phyloP scores from a whole-genome alignment of 1,139 yeast genomes.

The Debaryomycetaceae sp. region DNA sequence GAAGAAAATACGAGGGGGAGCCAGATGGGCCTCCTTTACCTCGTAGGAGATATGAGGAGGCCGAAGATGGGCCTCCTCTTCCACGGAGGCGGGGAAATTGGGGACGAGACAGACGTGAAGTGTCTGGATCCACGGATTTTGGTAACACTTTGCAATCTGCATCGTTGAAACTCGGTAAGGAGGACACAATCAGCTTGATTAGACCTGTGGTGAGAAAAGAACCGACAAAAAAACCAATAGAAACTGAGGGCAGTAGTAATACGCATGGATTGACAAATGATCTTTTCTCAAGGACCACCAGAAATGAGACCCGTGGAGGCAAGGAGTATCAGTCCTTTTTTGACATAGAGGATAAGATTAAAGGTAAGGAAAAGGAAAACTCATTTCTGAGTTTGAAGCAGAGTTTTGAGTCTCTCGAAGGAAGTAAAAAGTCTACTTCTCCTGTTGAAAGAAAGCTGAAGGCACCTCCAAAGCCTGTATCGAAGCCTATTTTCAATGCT shows the following conservation, averaged over 20 bases:
- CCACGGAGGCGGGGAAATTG: neutral
- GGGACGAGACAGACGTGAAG: neutral
- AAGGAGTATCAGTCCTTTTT: neutral
- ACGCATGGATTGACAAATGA: neutral
- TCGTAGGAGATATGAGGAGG: conserved; percentile 9
- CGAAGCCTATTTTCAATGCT: conserved; percentile 1
- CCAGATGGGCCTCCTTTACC: conserved; percentile 8
- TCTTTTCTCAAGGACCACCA: neutral
- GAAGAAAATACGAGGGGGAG: conserved; percentile 9
- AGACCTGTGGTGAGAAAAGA: neutral
- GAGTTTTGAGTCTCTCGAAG: neutral
- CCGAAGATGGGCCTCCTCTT: conserved; percentile 1
- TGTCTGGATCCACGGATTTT: neutral
- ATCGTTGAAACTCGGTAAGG: neutral
- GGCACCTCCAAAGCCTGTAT: conserved; percentile 3
- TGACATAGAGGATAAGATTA: conserved; percentile 1
- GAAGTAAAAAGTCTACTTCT: neutral
- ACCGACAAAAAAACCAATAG: conserved; percentile 3
- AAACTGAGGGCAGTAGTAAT: neutral
- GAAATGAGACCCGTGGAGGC: neutral
- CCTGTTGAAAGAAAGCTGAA: neutral
- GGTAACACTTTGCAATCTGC: neutral
- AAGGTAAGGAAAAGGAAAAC: neutral
- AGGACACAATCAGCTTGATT: neutral
- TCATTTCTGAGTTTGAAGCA: conserved; percentile 4